These are phyloP conservation scores for Ramalina intermedia DNA, from an alignment of 495 filamentous ascomycete species.

Conservation along the genomic window DNA sequence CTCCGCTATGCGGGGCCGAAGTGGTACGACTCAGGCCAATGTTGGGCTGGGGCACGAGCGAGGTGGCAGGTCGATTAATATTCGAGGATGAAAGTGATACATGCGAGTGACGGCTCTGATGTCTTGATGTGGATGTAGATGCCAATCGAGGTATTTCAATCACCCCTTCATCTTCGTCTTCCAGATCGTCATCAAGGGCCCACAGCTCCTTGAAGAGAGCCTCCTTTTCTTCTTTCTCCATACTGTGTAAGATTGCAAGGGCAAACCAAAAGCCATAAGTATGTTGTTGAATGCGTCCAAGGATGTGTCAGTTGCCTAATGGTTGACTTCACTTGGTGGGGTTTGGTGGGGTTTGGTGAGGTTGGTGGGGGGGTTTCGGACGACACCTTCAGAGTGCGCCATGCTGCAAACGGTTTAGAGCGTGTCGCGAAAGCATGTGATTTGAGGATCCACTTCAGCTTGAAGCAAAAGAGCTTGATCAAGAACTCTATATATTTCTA, in stretches of 20 bases:
- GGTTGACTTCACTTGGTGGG: too few relatives aligned
- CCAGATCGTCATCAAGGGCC: slow-evolving; percentile 26
- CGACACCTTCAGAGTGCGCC: too few relatives aligned
- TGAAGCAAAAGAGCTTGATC: too few relatives aligned
- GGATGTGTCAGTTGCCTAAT: background rate
- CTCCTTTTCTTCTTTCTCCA: slow-evolving; percentile 21
- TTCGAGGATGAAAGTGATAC: too few relatives aligned
- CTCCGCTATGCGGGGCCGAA: background rate
- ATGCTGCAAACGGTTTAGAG: too few relatives aligned
- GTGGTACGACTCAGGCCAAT: background rate
- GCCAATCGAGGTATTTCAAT: background rate
- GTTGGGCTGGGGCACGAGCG: background rate
- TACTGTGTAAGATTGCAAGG: slow-evolving; percentile 1
- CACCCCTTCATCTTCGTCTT: slow-evolving; percentile 21
- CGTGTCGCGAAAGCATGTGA: too few relatives aligned
- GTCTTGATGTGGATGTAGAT: background rate
- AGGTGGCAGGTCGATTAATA: too few relatives aligned
- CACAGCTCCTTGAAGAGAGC: slow-evolving; percentile 34
- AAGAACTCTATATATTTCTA: too few relatives aligned
- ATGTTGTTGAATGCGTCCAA: slow-evolving; percentile 7
- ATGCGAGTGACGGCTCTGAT: background rate
- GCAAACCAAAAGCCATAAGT: slow-evolving; percentile 2
- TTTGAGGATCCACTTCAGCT: too few relatives aligned
- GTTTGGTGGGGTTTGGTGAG: too few relatives aligned
- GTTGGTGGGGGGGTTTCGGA: too few relatives aligned